phyloP scores from a whole-genome alignment of 495 filamentous ascomycete species.

The Hypoxylon lienhwacheense region DNA sequence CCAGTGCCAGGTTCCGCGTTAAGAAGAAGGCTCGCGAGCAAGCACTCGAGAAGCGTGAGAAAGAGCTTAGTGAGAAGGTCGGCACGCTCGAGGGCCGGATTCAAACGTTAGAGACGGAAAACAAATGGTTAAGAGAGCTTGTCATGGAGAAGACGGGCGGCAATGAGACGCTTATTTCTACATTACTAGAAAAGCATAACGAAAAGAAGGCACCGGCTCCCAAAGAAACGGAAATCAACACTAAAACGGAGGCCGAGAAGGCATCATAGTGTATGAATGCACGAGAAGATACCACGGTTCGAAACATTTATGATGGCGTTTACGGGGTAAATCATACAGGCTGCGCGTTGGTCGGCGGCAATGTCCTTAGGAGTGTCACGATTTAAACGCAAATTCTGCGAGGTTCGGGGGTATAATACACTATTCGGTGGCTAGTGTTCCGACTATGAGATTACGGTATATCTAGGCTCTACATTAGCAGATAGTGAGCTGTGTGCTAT shows the following conservation, averaged over 20 bases:
- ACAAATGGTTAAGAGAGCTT: constrained; percentile 93
- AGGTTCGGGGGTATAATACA: constrained; percentile 22
- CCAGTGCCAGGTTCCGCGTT: constrained; percentile 89
- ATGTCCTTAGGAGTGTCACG: constrained; percentile 19
- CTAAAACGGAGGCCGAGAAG: constrained; percentile 27
- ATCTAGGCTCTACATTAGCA: background rate
- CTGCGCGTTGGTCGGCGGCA: constrained; percentile 8
- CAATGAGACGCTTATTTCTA: constrained; percentile 51
- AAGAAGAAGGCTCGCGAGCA: constrained; percentile 99
- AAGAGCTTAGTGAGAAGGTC: constrained; percentile 89
- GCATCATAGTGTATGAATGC: constrained; percentile 9
- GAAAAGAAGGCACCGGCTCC: constrained; percentile 15
- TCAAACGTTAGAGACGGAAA: constrained; percentile 87
- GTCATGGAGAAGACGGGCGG: constrained; percentile 86
- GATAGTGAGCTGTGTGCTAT: constrained; percentile 1
- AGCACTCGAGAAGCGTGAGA: constrained; percentile 83
- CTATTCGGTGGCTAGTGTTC: constrained; percentile 17
- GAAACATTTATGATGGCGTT: constrained; percentile 32
- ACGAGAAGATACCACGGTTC: constrained; percentile 7
- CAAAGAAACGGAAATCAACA: constrained; percentile 20
- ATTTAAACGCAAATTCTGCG: constrained; percentile 12
- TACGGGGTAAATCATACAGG: constrained; percentile 21
- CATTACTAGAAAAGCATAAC: constrained; percentile 48
- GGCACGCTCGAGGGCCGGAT: constrained; percentile 76
- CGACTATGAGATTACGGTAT: constrained; percentile 3